Percentiles rank a stretch among this genome's conserved stretches.
Evolutionary conservation across 805 yeast species (phyloP).

Genomic region (Ogataea chonburiensis): DNA sequence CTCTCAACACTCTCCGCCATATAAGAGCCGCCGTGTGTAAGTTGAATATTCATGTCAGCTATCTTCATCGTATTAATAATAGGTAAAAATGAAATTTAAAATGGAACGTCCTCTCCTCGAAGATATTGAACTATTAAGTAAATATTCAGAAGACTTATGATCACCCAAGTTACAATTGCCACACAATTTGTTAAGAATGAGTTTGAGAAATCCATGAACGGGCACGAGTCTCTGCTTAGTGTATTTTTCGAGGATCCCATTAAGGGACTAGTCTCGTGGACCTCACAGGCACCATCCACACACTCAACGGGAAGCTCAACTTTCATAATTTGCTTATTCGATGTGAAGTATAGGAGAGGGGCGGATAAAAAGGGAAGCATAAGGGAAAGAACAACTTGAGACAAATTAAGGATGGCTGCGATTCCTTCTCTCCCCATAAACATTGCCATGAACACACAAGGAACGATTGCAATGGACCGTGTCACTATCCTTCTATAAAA

Average conservation of each 20-base stretch:
- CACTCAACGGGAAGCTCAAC: constrained; percentile 38
- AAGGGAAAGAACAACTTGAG: constrained; percentile 81
- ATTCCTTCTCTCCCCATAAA: constrained; percentile 74
- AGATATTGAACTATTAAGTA: constrained; percentile 41
- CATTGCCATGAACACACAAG: constrained; percentile 72
- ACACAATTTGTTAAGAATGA: constrained; percentile 52
- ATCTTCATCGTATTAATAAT: no score
- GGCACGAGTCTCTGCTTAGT: no score
- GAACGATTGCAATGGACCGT: constrained; percentile 73
- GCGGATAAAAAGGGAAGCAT: constrained; percentile 82
- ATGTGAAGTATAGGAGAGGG: constrained; percentile 81
- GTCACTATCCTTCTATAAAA: constrained; percentile 79
- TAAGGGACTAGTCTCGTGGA: constrained; percentile 4
- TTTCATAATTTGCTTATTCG: constrained; percentile 65
- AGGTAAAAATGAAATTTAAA: no score
- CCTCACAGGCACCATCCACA: not conserved
- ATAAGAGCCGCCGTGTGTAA: no score
- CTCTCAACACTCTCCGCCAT: no score
- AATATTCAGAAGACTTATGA: constrained; percentile 67
- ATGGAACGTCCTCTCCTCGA: constrained; percentile 37
- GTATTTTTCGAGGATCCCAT: constrained; percentile 19
- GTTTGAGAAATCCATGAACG: constrained; percentile 56
- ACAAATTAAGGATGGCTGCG: constrained; percentile 69
- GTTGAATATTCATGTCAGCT: no score
- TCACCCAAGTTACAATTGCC: constrained; percentile 64